Conservation (phyloP, 2,329 filamentous ascomycete genomes). For the Emmonsiellopsis sp. region DNA sequence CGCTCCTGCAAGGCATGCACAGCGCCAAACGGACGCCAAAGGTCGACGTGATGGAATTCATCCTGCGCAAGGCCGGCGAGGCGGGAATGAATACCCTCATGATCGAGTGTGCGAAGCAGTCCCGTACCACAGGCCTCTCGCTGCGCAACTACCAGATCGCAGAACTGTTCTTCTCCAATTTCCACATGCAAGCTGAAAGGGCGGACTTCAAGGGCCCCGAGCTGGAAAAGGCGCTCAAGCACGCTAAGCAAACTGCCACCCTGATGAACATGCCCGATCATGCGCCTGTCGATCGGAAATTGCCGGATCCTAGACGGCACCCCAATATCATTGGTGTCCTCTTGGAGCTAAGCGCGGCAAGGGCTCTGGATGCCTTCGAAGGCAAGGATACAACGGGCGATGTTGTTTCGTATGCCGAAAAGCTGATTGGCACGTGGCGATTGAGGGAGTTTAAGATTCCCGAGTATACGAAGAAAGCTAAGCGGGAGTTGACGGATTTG, state of each 20-base stretch:
- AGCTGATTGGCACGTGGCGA: conserved; percentile 27
- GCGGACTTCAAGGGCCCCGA: conserved; percentile 26
- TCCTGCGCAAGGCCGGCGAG: conserved; percentile 30
- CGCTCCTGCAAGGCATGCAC: conserved; percentile 31
- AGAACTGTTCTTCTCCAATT: conserved; percentile 27
- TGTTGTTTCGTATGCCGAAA: conserved; percentile 32
- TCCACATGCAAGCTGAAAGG: conserved; percentile 27
- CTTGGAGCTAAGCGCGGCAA: conserved; percentile 38
- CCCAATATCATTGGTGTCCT: conserved; percentile 36
- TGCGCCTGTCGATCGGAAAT: conserved; percentile 11
- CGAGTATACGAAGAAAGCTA: conserved; percentile 4
- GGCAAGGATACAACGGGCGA: conserved; percentile 33
- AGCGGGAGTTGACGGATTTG: conserved; percentile 11
- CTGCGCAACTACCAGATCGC: conserved; percentile 23
- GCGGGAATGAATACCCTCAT: conserved; percentile 27
- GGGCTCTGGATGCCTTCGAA: conserved; percentile 26
- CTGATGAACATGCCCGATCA: conserved; percentile 31
- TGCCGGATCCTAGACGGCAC: conserved; percentile 27
- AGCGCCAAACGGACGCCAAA: conserved; percentile 21
- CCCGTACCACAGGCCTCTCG: conserved; percentile 26
- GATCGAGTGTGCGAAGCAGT: conserved; percentile 28
- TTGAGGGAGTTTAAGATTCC: conserved; percentile 18
- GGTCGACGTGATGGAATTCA: conserved; percentile 21
- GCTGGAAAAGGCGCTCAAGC: conserved; percentile 20
- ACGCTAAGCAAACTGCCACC: conserved; percentile 26